Base-by-base conservation (phyloP, 2,329 filamentous ascomycete genomes). In the Curvularia lunata region DNA sequence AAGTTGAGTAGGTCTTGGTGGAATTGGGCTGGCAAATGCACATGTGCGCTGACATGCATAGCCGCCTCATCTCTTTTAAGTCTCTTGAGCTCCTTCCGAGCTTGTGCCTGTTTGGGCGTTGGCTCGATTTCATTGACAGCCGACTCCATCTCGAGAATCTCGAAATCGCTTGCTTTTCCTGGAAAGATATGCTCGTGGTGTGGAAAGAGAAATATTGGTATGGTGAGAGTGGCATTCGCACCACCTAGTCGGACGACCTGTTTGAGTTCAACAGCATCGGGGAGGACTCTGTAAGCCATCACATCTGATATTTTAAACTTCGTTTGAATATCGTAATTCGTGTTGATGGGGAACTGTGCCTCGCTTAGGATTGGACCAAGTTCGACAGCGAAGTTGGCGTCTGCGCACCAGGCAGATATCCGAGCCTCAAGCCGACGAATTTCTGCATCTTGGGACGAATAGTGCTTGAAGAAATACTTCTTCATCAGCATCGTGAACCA, bases 121-220 rank as follows among this genome's bases (percentile, higher is more conserved):
- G 80, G 79, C 42, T 82, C 78, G 2, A 79, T 75, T 30, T 81
- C 68, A 4, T 77, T 69, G 9, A 82, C 72, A 16, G 77, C 72
- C 4, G 75, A 67, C 45, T 78, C 71, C 7, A 78, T 67, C 13
- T 76, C 67, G 43, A 72, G 55, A 25, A 70, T 61, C 21, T 75
- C 67, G 28, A 65, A 65, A 19, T 73, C 69, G 10, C 78, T 79
- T 1, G 79, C 77, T 18, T 69, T 66, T 0, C 71, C 58, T 6
- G 83, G 83, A 12, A 84, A 65, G 4, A 85, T 70, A 63, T 85
- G 83, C 56, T 85, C 83, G 62, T 85, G 83, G 61, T 84, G 83
- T 5, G 83, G 83, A 5, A 85, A 75, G 1, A 85, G 68, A 62
- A 78, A 83, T 5, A 75, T 77, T 0, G 83, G 83, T 9, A 85